These are phyloP conservation scores for Spongispora temasekensis DNA, from an alignment of 1,284 basidiomycete species.

Conservation along the genomic window DNA sequence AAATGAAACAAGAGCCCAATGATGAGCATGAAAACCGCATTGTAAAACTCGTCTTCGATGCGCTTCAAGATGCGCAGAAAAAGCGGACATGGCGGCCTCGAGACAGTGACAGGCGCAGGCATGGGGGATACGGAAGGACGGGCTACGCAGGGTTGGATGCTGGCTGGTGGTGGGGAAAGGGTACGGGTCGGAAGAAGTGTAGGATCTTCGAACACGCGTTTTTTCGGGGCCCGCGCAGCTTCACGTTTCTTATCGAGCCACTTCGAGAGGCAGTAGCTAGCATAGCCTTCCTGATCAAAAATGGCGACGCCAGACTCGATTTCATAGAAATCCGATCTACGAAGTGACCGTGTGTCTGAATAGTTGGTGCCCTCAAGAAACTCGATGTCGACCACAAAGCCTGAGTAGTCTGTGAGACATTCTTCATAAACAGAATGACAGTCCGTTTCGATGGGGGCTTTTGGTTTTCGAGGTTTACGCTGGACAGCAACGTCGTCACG, in stretches of 20 bases:
- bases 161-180: slow-evolving; percentile 11
- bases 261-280: slow-evolving; percentile 27
- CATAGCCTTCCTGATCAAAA: slow-evolving; percentile 32
- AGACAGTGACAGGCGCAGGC: not conserved
- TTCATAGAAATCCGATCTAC: slow-evolving; percentile 31
- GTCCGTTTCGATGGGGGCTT: slow-evolving; percentile 15
- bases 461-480: not conserved
- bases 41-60: slow-evolving; percentile 32
- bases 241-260: slow-evolving; percentile 34
- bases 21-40: slow-evolving; percentile 28
- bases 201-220: slow-evolving; percentile 27
- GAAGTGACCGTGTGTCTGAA: slow-evolving; percentile 12
- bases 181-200: slow-evolving; percentile 15
- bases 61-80: slow-evolving; percentile 15
- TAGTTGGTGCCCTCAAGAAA: slow-evolving; percentile 17
- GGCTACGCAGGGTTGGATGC: not conserved
- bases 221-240: slow-evolving; percentile 12
- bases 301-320: slow-evolving; percentile 30
- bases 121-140: not conserved
- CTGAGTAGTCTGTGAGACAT: slow-evolving; percentile 24
- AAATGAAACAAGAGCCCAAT: slow-evolving; percentile 29
- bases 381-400: slow-evolving; percentile 22
- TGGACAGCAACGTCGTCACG: slow-evolving; percentile 1
- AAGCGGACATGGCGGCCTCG: slow-evolving; percentile 9
- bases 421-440: slow-evolving; percentile 32